Evolutionary conservation across 2,329 filamentous ascomycete genomes (phyloP).

Genomic region (Microdochium bolleyi): DNA sequence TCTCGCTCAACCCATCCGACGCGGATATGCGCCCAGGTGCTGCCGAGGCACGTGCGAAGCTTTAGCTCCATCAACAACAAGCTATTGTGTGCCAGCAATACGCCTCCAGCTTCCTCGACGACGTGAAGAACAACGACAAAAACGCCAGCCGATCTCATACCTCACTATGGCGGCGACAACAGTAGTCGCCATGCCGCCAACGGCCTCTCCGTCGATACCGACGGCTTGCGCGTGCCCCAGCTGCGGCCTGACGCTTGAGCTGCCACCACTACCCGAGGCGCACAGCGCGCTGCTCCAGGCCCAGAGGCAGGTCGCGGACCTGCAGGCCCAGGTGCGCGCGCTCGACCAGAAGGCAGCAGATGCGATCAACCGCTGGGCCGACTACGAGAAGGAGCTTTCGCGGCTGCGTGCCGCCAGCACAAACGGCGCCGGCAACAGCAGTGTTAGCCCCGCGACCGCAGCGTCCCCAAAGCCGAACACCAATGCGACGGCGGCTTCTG

Average conservation of each 20-base stretch:
- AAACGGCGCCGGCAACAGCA: slow-evolving; percentile 15
- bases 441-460: slow-evolving; percentile 7
- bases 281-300: slow-evolving; percentile 40
- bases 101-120: neutral
- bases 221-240: neutral
- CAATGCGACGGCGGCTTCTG: neutral
- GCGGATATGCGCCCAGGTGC: too few relatives aligned
- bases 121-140: neutral
- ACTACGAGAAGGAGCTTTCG: slow-evolving; percentile 73
- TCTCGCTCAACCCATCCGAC: too few relatives aligned
- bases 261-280: slow-evolving; percentile 6
- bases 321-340: slow-evolving; percentile 62
- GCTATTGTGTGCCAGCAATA: too few relatives aligned
- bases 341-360: slow-evolving; percentile 65
- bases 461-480: neutral
- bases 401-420: slow-evolving; percentile 39
- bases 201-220: neutral
- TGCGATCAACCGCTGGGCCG: slow-evolving; percentile 58
- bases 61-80: too few relatives aligned
- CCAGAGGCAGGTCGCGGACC: slow-evolving; percentile 55
- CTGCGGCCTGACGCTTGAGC: neutral
- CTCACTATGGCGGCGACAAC: neutral
- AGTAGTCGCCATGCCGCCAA: neutral
- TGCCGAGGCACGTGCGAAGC: too few relatives aligned
- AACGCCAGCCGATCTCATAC: neutral